Conservation (phyloP, 495 filamentous ascomycete species). For the Pseudevernia furfuracea region DNA sequence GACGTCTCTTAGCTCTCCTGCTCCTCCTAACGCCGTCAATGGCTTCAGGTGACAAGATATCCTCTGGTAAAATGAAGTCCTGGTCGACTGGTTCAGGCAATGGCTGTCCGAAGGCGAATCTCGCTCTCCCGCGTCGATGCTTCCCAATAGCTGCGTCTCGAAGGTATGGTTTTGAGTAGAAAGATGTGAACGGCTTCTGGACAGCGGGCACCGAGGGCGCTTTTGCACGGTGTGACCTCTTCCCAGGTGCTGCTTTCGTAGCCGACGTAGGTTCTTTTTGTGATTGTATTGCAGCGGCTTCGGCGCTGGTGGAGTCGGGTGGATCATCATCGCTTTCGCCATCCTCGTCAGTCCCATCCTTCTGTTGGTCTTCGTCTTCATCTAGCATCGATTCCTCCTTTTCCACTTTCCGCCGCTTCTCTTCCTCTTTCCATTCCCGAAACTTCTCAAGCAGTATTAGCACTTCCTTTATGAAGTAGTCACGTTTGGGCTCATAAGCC, state of each 20-base stretch:
- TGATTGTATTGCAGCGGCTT: conserved; percentile 66
- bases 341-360: conserved; percentile 38
- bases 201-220: conserved; percentile 16
- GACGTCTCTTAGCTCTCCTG: conserved; percentile 41
- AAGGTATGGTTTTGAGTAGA: conserved; percentile 69
- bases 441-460: conserved; percentile 78
- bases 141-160: conserved; percentile 66
- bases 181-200: conserved; percentile 69
- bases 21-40: conserved; percentile 58
- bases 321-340: conserved; percentile 43
- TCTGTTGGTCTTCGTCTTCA: conserved; percentile 28
- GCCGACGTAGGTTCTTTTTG: conserved; percentile 58
- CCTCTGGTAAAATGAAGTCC: conserved; percentile 69
- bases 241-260: conserved; percentile 17
- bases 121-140: conserved; percentile 48
- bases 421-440: conserved; percentile 77
- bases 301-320: conserved; percentile 61
- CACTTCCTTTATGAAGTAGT: conserved; percentile 75
- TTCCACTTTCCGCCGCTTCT: conserved; percentile 67
- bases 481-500: conserved; percentile 75
- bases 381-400: conserved; percentile 50
- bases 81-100: conserved; percentile 61
- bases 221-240: conserved; percentile 15
- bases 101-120: conserved; percentile 69
- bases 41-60: conserved; percentile 59